Percentiles rank a stretch among this genome's conserved stretches.
These are phyloP conservation scores for Penicillium sp. DNA, from an alignment of 2,329 filamentous ascomycete species.

Conservation along the genomic window DNA sequence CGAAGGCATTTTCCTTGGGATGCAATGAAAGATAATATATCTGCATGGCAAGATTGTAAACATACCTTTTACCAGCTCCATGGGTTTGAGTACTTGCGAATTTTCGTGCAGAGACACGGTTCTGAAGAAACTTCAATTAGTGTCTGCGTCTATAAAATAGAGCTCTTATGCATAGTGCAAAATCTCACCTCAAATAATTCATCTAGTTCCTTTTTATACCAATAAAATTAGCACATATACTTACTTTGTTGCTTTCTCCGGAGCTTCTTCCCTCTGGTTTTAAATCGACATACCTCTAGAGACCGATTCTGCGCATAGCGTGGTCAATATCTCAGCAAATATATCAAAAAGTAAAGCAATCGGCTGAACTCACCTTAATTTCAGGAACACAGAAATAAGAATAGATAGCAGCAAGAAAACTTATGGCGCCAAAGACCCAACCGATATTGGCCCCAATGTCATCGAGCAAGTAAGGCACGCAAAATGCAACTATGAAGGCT, in stretches of 20 bases:
- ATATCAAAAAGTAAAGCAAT: not conserved
- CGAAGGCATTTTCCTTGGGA: not conserved
- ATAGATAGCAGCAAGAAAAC: not conserved
- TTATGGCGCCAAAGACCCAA: not conserved
- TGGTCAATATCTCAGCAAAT: not conserved
- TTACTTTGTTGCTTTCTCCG: not conserved
- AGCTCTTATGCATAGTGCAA: not conserved
- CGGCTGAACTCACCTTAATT: not conserved
- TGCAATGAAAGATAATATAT: not conserved
- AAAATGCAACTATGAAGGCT: not conserved
- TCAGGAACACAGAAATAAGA: not conserved
- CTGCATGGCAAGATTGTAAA: not conserved
- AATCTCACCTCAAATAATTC: not conserved
- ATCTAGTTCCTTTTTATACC: not conserved
- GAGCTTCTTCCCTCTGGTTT: not conserved
- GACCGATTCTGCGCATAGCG: not conserved
- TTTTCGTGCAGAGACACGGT: not conserved
- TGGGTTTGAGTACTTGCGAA: not conserved
- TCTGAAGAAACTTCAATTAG: not conserved
- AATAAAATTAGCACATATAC: not conserved
- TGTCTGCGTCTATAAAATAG: not conserved
- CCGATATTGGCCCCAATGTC: not conserved
- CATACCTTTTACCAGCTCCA: not conserved
- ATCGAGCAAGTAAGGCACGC: not conserved
- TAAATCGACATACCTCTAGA: not conserved